A percentile compares a stretch with the other conserved stretches of the same genome.
phyloP scores from a whole-genome alignment of 169 alveolate species.

The Plasmodium ovale region DNA sequence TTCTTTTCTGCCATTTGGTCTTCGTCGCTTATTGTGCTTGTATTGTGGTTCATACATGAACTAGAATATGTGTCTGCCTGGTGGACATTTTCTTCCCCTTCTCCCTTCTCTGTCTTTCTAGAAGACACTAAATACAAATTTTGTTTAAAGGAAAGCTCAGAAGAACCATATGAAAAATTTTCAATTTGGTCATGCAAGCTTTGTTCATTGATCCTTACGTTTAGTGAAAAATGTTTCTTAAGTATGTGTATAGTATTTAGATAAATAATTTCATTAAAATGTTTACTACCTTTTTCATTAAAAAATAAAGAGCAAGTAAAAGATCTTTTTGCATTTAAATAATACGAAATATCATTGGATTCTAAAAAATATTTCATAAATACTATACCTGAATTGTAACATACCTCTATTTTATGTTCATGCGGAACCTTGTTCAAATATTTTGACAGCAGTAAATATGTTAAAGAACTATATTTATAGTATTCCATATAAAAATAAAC shows the following conservation, averaged over 20 bases:
- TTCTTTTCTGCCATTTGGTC: too few species aligned
- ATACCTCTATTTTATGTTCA: slow-evolving; percentile 42
- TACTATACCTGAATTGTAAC: slow-evolving; percentile 53
- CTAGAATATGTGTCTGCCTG: not conserved
- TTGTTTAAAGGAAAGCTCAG: too few species aligned
- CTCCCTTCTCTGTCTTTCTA: not conserved
- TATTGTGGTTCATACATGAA: too few species aligned
- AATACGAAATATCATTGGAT: slow-evolving; percentile 30
- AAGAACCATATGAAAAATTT: too few species aligned
- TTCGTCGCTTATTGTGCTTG: too few species aligned
- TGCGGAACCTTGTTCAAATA: slow-evolving; percentile 31
- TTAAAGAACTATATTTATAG: slow-evolving; percentile 49
- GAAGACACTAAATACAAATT: too few species aligned
- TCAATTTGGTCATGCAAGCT: too few species aligned
- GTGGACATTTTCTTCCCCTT: not conserved
- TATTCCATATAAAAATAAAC: slow-evolving; percentile 43
- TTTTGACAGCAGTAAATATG: slow-evolving; percentile 55
- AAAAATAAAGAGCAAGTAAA: slow-evolving; percentile 42
- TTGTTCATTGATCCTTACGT: not conserved
- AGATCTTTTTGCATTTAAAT: slow-evolving; percentile 39
- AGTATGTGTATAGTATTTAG: slow-evolving; percentile 19
- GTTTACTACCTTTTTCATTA: slow-evolving; percentile 34
- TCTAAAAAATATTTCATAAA: slow-evolving; percentile 52
- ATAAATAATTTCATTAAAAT: slow-evolving; percentile 28
- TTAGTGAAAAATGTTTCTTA: slow-evolving; percentile 22